Evolutionary conservation across 306 rosid species (phyloP).

Genomic region (Medicago lupulina): DNA sequence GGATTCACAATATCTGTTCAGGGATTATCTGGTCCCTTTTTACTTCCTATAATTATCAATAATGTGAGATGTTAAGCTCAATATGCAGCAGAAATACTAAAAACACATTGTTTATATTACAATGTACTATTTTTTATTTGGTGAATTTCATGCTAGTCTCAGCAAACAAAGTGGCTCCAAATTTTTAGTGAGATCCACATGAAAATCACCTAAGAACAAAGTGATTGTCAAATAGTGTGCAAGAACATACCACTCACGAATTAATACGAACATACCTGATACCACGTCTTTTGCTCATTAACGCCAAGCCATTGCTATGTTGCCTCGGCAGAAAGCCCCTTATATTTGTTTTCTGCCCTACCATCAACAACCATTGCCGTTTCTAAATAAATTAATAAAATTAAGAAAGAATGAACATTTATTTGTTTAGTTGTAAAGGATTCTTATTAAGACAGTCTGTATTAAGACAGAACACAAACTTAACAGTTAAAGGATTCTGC

Average conservation of each 20-base stretch:
- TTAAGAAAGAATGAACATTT: slow-evolving; percentile 14
- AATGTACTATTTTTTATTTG: neutral
- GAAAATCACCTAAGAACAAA: neutral
- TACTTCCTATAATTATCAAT: slow-evolving; percentile 20
- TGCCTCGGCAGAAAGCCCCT: slow-evolving; percentile 47
- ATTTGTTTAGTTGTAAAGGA: neutral
- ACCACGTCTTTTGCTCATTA: slow-evolving; percentile 34
- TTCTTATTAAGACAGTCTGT: neutral
- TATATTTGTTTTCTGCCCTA: slow-evolving; percentile 79
- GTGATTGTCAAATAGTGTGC: neutral
- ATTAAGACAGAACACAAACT: slow-evolving; percentile 18
- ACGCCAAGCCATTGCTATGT: slow-evolving; percentile 38
- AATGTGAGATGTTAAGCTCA: slow-evolving; percentile 6
- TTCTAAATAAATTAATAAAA: slow-evolving; percentile 39
- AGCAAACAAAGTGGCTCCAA: neutral
- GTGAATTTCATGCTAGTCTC: neutral
- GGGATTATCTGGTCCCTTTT: slow-evolving; percentile 24
- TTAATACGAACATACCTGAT: neutral
- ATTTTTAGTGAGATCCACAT: neutral
- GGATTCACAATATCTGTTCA: slow-evolving; percentile 11
- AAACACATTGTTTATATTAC: slow-evolving; percentile 4
- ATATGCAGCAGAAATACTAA: neutral
- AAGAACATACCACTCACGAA: slow-evolving; percentile 10
- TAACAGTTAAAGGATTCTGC: slow-evolving; percentile 10
- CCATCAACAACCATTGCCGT: slow-evolving; percentile 40